phyloP scores from a whole-genome alignment of 139 green algal species.

The Haematococcus sp. region DNA sequence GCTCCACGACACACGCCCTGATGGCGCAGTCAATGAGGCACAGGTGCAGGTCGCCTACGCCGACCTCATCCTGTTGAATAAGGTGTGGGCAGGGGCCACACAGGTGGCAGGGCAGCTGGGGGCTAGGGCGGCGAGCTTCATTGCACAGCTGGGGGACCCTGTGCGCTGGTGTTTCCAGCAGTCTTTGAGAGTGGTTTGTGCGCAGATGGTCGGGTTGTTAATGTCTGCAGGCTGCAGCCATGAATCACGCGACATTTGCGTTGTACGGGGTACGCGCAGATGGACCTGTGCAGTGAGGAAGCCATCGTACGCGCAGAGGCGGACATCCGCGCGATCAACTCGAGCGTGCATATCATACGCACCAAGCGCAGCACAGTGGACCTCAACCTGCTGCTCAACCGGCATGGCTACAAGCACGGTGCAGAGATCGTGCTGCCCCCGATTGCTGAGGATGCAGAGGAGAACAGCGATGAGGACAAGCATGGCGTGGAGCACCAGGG shows the following conservation, averaged over 20 bases:
- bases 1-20: slow-evolving; percentile 45
- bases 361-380: slow-evolving; percentile 65
- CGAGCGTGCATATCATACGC: slow-evolving; percentile 52
- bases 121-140: not conserved
- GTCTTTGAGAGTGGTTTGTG: no score
- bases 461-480: not conserved
- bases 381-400: slow-evolving; percentile 62
- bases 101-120: not conserved
- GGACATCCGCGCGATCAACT: slow-evolving; percentile 68
- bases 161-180: no score
- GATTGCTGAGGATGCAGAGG: slow-evolving; percentile 30
- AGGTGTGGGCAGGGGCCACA: slow-evolving; percentile 42
- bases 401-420: slow-evolving; percentile 28
- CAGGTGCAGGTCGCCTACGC: slow-evolving; percentile 77
- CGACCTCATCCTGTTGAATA: slow-evolving; percentile 87
- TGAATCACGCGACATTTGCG: no score
- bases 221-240: no score
- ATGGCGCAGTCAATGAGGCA: slow-evolving; percentile 71
- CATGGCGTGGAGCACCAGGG: no score
- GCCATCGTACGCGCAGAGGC: slow-evolving; percentile 42
- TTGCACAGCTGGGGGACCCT: slow-evolving; percentile 1
- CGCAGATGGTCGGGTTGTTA: no score
- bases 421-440: slow-evolving; percentile 22
- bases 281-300: slow-evolving; percentile 62
- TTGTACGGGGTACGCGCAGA: no score